phyloP scores from a whole-genome alignment of 1,284 basidiomycete species.

The Earliella scabrosa region DNA sequence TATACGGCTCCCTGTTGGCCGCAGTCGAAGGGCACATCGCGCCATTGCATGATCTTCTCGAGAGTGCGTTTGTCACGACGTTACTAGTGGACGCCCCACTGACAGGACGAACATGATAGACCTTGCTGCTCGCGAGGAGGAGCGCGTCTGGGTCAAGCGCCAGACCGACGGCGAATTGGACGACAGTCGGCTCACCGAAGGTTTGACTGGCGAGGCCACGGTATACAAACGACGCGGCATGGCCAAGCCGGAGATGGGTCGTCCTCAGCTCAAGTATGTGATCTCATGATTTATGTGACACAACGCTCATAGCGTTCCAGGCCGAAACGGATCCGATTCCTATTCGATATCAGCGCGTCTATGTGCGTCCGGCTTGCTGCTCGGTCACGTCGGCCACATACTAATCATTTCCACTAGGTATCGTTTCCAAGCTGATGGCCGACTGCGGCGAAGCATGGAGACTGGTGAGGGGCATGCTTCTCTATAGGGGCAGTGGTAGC shows the following conservation, averaged over 20 bases:
- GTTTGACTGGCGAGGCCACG: constrained; percentile 66
- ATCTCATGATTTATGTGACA: background rate
- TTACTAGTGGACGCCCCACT: background rate
- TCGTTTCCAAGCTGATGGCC: constrained; percentile 72
- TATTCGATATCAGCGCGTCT: constrained; percentile 75
- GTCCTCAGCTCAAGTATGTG: constrained; percentile 67
- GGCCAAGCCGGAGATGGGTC: constrained; percentile 68
- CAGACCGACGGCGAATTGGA: constrained; percentile 73
- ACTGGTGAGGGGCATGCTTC: no score
- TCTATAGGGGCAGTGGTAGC: no score
- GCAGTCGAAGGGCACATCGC: constrained; percentile 64
- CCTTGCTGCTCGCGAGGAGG: constrained; percentile 67
- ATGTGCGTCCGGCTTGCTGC: constrained; percentile 47
- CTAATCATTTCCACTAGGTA: constrained; percentile 46
- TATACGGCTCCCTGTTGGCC: constrained; percentile 54
- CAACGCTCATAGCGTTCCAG: constrained; percentile 34
- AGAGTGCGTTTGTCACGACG: constrained; percentile 53
- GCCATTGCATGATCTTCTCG: constrained; percentile 60
- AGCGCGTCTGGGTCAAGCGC: constrained; percentile 69
- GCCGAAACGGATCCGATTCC: constrained; percentile 67
- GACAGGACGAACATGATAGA: constrained; percentile 39
- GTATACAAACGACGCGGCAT: constrained; percentile 71
- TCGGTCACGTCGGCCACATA: background rate
- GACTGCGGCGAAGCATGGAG: constrained; percentile 63
- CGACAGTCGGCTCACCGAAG: constrained; percentile 66